Conservation (phyloP, 2,329 filamentous ascomycete genomes). For the Arthroderma sp. region DNA sequence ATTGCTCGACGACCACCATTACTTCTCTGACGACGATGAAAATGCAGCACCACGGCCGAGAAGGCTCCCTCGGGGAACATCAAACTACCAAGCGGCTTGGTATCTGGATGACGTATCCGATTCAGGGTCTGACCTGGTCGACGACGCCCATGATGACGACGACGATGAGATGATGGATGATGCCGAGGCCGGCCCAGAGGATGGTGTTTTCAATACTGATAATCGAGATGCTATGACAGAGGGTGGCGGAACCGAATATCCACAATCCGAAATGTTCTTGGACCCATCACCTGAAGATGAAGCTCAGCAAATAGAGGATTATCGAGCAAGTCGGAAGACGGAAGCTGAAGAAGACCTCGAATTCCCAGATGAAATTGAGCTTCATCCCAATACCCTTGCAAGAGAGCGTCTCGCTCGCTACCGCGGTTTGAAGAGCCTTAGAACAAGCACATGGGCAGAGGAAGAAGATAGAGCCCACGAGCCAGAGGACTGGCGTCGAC, state of each 20-base stretch:
- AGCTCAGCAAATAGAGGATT: constrained; percentile 66
- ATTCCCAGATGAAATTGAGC: constrained; percentile 93
- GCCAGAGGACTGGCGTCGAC: constrained; percentile 75
- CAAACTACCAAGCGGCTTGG: constrained; percentile 89
- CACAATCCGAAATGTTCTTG: constrained; percentile 83
- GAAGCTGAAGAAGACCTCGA: constrained; percentile 85
- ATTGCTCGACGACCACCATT: constrained; percentile 89
- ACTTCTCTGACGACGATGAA: constrained; percentile 90
- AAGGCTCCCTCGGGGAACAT: constrained; percentile 77
- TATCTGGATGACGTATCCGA: constrained; percentile 71
- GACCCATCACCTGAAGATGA: constrained; percentile 71
- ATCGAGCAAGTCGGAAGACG: constrained; percentile 60
- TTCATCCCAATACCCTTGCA: constrained; percentile 75
- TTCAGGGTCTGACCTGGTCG: constrained; percentile 72
- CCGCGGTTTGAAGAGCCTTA: constrained; percentile 79
- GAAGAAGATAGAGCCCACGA: constrained; percentile 77
- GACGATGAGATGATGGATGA: constrained; percentile 40
- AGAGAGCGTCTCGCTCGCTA: constrained; percentile 76
- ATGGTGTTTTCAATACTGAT: constrained; percentile 54
- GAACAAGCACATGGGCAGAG: constrained; percentile 77
- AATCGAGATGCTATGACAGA: constrained; percentile 52
- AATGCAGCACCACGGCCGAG: constrained; percentile 50
- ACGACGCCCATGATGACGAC: constrained; percentile 52
- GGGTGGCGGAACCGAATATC: constrained; percentile 72
- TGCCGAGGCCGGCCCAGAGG: constrained; percentile 55